phyloP scores from a whole-genome alignment of 1,284 basidiomycete genomes.

The Trametes pubescens region DNA sequence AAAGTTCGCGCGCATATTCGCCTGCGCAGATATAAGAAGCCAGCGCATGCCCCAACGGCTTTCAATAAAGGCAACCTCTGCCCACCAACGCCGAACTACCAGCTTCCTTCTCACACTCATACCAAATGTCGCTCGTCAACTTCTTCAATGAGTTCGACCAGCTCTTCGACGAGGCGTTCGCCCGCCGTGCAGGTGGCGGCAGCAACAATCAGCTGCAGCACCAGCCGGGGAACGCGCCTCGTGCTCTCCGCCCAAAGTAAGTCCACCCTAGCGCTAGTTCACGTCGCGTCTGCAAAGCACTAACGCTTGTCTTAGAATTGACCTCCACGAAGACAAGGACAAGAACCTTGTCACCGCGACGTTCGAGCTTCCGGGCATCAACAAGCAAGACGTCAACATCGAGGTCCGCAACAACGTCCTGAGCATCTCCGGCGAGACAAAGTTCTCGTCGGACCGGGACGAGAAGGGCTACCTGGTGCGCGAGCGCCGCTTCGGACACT shows the following conservation, averaged over 20 bases:
- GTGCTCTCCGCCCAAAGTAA: slow-evolving; percentile 40
- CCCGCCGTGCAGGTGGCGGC: slow-evolving; percentile 30
- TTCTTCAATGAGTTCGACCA: slow-evolving; percentile 52
- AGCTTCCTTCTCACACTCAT: slow-evolving; percentile 8
- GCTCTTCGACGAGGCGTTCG: slow-evolving; percentile 53
- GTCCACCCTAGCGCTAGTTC: neutral
- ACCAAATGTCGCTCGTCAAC: slow-evolving; percentile 29
- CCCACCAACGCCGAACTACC: neutral
- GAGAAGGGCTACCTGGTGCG: slow-evolving; percentile 51
- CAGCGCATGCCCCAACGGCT: neutral
- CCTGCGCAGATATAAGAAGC: neutral
- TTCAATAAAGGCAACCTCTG: neutral
- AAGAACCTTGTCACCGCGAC: slow-evolving; percentile 53
- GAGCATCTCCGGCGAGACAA: slow-evolving; percentile 52
- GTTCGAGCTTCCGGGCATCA: slow-evolving; percentile 58
- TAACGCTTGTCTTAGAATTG: slow-evolving; percentile 48
- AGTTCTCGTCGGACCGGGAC: slow-evolving; percentile 44
- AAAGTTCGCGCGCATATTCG: neutral
- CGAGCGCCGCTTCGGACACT: slow-evolving; percentile 54
- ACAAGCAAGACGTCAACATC: slow-evolving; percentile 50
- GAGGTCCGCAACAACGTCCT: slow-evolving; percentile 52
- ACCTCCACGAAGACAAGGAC: slow-evolving; percentile 52
- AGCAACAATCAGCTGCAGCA: slow-evolving; percentile 16
- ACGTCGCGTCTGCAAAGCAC: neutral
- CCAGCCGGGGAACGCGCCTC: slow-evolving; percentile 14